Evolutionary conservation across 345 rosid genomes (phyloP), one percentile per base, ranked within the genome.

Genomic region (Euphorbia peplus): DNA sequence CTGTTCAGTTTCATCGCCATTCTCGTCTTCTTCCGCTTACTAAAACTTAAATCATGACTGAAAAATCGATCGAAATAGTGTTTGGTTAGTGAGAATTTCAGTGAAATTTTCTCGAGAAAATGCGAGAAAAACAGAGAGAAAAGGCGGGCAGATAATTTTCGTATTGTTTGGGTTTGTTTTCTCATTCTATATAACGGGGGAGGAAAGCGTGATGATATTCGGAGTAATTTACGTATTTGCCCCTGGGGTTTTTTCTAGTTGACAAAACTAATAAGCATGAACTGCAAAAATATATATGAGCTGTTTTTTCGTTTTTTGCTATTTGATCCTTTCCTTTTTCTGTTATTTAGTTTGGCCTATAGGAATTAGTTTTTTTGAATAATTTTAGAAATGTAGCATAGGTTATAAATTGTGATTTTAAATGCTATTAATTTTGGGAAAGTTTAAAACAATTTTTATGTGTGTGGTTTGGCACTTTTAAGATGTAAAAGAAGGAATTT

Each of bases 51-150:
- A 50, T n/a, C 24, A 50, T 1, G 24, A 50, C 19, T 50, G 55
- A 50, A 50, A 44, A 32, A 3, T 44, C 50, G 12, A 12, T 42
- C 14, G 12, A 11, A 1, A 14, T 6, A 6, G 25, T 58, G 81
- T 64, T 64, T 75, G 86, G 71, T 5, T 26, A 51, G 19, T 13
- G 68, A 6, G 77, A 73, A 42, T 25, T 68, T 10, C 73, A 71
- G 47, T 25, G 19, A 4, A 16, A 30, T 60, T 72, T 68, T 68
- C 70, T 65, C 44, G 72, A 37, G 47, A 48, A 78, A 67, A 64
- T 51, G 46, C 32, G 63, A 44, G 55, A 26, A 28, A 46, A 32
- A 10, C 13, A 67, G 48, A n/a, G n/a, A 5, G n/a, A 66, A 3
- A 21, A 21, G 55, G 59, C 3, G 62, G 16, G 66, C 32, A 3